Conservation (phyloP, 371 early-diverging fungal genomes). For the Mucor sp. region DNA sequence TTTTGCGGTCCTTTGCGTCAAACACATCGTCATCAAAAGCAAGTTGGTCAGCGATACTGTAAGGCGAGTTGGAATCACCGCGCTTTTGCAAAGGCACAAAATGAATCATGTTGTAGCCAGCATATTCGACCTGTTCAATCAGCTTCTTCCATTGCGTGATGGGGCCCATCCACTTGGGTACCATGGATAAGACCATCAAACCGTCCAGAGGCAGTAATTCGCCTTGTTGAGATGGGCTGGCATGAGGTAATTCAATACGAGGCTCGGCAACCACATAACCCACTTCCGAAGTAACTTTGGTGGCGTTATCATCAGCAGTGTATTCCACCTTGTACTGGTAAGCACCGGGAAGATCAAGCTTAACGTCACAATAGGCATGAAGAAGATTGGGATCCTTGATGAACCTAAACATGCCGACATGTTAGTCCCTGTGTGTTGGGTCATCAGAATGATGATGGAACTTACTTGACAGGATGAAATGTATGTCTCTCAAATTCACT, state of each 20-base stretch:
- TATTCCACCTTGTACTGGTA: constrained; percentile 88
- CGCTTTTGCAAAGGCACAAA: constrained; percentile 93
- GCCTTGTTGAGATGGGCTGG: neutral
- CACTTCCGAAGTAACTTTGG: constrained; percentile 24
- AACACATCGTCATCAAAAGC: constrained; percentile 85
- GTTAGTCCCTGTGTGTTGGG: neutral
- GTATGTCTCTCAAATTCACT: constrained; percentile 38
- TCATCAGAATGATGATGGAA: neutral
- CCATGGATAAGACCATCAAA: constrained; percentile 82
- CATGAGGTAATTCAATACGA: constrained; percentile 41
- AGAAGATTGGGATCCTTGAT: constrained; percentile 33
- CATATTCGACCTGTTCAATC: constrained; percentile 64
- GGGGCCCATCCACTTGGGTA: constrained; percentile 95
- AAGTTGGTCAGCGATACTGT: constrained; percentile 92
- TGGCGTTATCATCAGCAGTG: constrained; percentile 22
- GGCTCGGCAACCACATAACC: constrained; percentile 92
- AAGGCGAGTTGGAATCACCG: constrained; percentile 93
- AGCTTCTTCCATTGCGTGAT: constrained; percentile 78
- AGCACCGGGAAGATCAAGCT: constrained; percentile 71
- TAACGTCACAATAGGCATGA: constrained; percentile 75
- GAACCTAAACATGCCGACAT: constrained; percentile 26
- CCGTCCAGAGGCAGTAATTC: constrained; percentile 74
- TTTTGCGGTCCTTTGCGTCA: constrained; percentile 39
- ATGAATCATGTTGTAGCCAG: constrained; percentile 97
- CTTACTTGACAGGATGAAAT: constrained; percentile 48